These are phyloP conservation scores for Metarhizium album DNA, from an alignment of 2,329 filamentous ascomycete genomes.

Conservation along the genomic window DNA sequence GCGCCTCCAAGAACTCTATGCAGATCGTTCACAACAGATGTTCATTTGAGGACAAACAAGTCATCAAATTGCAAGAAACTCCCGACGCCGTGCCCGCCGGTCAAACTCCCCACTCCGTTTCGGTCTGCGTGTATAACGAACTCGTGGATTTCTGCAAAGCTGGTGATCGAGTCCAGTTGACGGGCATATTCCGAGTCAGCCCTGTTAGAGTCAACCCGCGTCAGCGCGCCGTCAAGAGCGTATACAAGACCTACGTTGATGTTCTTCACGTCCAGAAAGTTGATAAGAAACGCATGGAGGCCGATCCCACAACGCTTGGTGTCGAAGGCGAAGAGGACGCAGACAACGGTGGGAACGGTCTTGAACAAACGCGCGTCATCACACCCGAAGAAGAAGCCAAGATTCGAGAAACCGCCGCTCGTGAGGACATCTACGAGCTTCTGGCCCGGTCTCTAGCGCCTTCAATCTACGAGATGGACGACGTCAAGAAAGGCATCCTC, in stretches of 20 bases:
- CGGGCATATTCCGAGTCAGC: slow-evolving; percentile 91
- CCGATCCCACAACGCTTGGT: slow-evolving; percentile 80
- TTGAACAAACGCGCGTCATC: slow-evolving; percentile 77
- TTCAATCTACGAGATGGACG: slow-evolving; percentile 95
- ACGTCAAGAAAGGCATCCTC: slow-evolving; percentile 96
- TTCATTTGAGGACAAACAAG: slow-evolving; percentile 91
- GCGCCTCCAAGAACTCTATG: slow-evolving; percentile 87
- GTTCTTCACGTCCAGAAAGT: slow-evolving; percentile 93
- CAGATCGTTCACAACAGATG: slow-evolving; percentile 96
- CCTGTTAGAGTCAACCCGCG: slow-evolving; percentile 90
- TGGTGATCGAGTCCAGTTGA: slow-evolving; percentile 90
- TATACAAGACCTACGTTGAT: slow-evolving; percentile 98
- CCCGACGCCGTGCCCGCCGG: slow-evolving; percentile 90
- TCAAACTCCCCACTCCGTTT: slow-evolving; percentile 95
- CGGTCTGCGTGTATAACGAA: slow-evolving; percentile 92
- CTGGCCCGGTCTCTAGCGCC: slow-evolving; percentile 84
- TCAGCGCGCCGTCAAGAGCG: slow-evolving; percentile 82
- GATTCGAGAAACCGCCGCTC: slow-evolving; percentile 69
- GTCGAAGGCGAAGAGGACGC: slow-evolving; percentile 60
- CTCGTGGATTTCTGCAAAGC: slow-evolving; percentile 96
- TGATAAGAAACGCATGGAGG: slow-evolving; percentile 87
- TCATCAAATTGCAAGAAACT: slow-evolving; percentile 97
- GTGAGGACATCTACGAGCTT: slow-evolving; percentile 86
- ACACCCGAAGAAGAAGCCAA: slow-evolving; percentile 78
- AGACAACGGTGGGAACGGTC: slow-evolving; percentile 56